Percentiles rank a stretch among this genome's conserved stretches.
Conservation (phyloP, 2,329 filamentous ascomycete species). For the Alternaria tenuissima region DNA sequence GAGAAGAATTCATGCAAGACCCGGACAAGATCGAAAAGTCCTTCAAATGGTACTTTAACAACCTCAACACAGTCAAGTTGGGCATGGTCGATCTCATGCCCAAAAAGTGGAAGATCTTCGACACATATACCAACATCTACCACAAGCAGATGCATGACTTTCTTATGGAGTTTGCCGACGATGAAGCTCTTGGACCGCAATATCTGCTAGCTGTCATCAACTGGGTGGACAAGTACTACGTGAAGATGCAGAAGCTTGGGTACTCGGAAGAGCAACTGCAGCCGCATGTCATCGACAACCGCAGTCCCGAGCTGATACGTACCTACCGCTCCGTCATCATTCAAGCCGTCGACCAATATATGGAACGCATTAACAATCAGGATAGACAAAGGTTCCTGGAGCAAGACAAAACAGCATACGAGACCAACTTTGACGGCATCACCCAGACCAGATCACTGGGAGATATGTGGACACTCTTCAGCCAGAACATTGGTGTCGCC, state of each 20-base stretch:
- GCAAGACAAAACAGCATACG: constrained; percentile 80
- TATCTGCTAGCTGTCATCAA: constrained; percentile 92
- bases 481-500: constrained; percentile 88
- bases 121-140: constrained; percentile 89
- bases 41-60: constrained; percentile 97
- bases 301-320: constrained; percentile 87
- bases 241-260: constrained; percentile 91
- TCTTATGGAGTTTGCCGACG: constrained; percentile 81
- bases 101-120: constrained; percentile 94
- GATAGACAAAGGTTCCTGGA: constrained; percentile 84
- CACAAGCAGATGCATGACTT: constrained; percentile 97
- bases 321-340: constrained; percentile 97
- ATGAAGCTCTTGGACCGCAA: constrained; percentile 81
- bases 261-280: constrained; percentile 77
- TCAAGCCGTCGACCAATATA: constrained; percentile 95
- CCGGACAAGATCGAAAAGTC: constrained; percentile 84
- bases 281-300: constrained; percentile 88
- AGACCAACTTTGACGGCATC: constrained; percentile 79
- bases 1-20: constrained; percentile 81
- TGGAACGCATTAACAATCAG: constrained; percentile 86
- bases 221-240: constrained; percentile 95
- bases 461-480: constrained; percentile 97
- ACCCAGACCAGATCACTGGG: constrained; percentile 91
- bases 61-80: constrained; percentile 91
- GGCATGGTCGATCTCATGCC: constrained; percentile 93